Evolutionary conservation across 495 filamentous ascomycete genomes (phyloP), one percentile per base, ranked within the genome.

Genomic region (Daldinia childiae): DNA sequence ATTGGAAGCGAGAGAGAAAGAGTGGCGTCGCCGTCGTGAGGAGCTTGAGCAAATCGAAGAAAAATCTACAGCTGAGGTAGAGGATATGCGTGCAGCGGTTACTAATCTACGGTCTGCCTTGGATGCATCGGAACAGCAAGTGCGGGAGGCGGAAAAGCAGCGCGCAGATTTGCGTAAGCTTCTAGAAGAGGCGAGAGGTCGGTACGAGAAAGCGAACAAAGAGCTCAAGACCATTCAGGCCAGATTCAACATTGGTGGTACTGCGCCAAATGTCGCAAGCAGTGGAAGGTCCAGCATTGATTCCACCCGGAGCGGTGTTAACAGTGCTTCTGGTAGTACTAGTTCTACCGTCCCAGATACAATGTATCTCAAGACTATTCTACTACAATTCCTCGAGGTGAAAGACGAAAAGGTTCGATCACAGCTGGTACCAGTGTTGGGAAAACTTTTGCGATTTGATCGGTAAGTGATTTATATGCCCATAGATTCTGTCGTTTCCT

Each of bases 381-480:
- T 99, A 26, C 80, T 98, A 48, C 95, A 98, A 79, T 98, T 99
- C 74, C 79, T 99, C 76, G 94, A 98, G 83, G 92, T 95, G 77
- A 93, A 90, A 82, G 95, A 99, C 74, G 97, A 94, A 82, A 93
- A 88, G 77, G 87, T 93, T 66, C 91, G 97, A 78, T 88, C 90
- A 76, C 94, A 97, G 84, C 84, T 99, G 58, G 91, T 99, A 26
- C 95, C 95, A 14, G 94, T 97, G 12, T 78, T 99, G 55, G 93
- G 92, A 54, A 94, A 93, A 88, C 80, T 98, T 73, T 85, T 99
- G 66, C 91, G 93, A 79, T 97, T 98, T 82, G 93, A 98, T 77
- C 88, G 90, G 92, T 96, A 80, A 79, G 92, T 83, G 24, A 29
- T 63, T 32, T 63, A 19, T 12, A 15, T 55, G 8, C 15, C 1